These are phyloP conservation scores for Penicillium salamii DNA, from an alignment of 495 filamentous ascomycete genomes.

Conservation along the genomic window DNA sequence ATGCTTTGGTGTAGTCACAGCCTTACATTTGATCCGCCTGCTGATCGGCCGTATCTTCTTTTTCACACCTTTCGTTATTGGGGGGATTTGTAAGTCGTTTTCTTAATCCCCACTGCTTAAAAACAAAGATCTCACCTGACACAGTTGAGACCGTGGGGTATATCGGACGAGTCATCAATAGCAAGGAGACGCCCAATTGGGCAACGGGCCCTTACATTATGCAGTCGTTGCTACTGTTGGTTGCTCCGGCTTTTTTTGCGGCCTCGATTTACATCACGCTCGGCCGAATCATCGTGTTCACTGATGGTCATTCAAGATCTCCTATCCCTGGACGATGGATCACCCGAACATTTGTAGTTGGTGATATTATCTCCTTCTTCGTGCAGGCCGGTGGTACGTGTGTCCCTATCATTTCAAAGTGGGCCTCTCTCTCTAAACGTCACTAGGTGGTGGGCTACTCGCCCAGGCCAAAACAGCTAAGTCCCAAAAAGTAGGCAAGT, in stretches of 20 bases:
- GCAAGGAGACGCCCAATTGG: constrained; percentile 5
- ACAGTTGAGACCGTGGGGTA: constrained; percentile 38
- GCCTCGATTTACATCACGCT: constrained; percentile 56
- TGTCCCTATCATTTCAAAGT: neutral
- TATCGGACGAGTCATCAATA: constrained; percentile 7
- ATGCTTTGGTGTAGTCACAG: too few species aligned
- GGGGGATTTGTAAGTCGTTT: too few species aligned
- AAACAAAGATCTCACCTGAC: too few species aligned
- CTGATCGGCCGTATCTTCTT: too few species aligned
- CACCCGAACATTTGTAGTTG: constrained; percentile 27
- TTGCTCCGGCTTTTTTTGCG: constrained; percentile 11
- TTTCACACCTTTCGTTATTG: too few species aligned
- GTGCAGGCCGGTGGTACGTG: constrained; percentile 15
- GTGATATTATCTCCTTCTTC: constrained; percentile 23
- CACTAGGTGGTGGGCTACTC: constrained; percentile 24
- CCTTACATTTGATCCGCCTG: too few species aligned
- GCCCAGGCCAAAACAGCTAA: constrained; percentile 7
- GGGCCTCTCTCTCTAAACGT: too few species aligned
- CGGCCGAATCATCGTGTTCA: constrained; percentile 41
- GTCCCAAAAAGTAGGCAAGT: constrained; percentile 29
- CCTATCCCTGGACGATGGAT: constrained; percentile 9
- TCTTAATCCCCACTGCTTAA: too few species aligned
- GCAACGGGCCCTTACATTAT: constrained; percentile 3
- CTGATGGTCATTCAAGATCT: constrained; percentile 34
- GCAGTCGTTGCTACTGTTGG: constrained; percentile 10